Conservation (phyloP, 1,284 basidiomycete genomes). For the Cryptococcus sp. region DNA sequence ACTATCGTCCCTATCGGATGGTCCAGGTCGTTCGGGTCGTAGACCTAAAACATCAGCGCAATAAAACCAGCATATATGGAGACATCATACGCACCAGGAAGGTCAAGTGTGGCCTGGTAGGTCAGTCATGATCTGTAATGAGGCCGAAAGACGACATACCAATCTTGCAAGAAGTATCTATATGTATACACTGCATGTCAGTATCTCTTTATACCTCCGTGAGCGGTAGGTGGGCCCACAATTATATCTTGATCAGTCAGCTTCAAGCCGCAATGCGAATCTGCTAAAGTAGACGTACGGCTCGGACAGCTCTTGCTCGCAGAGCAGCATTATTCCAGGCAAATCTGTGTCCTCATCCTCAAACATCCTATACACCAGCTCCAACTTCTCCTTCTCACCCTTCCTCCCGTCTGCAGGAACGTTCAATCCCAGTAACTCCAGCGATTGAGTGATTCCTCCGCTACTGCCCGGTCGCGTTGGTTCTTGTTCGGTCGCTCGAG, state of each 20-base stretch:
- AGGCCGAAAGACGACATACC: constrained; percentile 52
- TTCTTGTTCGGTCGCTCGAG: neutral
- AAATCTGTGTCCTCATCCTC: constrained; percentile 60
- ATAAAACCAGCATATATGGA: constrained; percentile 55
- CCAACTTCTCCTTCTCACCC: neutral
- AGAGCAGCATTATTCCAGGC: constrained; percentile 71
- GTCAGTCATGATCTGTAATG: constrained; percentile 3
- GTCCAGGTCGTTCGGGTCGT: constrained; percentile 10
- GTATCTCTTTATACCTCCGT: neutral
- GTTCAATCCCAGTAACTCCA: neutral
- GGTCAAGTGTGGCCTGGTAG: constrained; percentile 78
- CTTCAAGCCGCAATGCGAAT: neutral
- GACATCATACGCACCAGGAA: constrained; percentile 60
- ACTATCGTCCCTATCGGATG: constrained; percentile 83
- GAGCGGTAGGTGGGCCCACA: constrained; percentile 4
- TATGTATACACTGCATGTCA: constrained; percentile 42
- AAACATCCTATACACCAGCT: constrained; percentile 30
- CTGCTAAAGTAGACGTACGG: constrained; percentile 63
- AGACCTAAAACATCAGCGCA: constrained; percentile 16
- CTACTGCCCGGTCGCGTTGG: too few relatives aligned
- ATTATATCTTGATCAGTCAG: constrained; percentile 7
- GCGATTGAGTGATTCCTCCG: neutral
- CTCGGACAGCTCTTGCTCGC: constrained; percentile 89
- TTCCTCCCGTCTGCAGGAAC: neutral
- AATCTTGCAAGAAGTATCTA: constrained; percentile 88